Percentiles rank a stretch among this genome's conserved stretches.
Evolutionary conservation across 2,329 filamentous ascomycete species (phyloP).

Genomic region (Sphaerulina populicola): DNA sequence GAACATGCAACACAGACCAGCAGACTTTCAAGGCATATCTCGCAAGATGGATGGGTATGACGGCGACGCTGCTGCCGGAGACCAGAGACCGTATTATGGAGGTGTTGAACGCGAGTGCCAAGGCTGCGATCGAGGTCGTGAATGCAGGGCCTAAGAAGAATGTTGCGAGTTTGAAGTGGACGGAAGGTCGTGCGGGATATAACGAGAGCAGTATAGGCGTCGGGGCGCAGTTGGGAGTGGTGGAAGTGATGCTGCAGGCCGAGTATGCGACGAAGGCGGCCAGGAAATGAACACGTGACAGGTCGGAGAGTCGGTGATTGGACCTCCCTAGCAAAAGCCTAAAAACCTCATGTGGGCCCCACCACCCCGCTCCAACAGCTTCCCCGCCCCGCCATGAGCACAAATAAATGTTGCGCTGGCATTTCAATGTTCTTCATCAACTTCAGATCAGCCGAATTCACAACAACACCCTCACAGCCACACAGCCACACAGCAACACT

Average conservation of each 20-base stretch:
- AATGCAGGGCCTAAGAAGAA: conserved; percentile 2
- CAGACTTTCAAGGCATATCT: conserved; percentile 40
- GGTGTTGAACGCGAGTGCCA: conserved; percentile 38
- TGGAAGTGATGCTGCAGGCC: conserved; percentile 1
- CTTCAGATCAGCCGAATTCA: neutral
- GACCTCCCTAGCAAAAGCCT: no score
- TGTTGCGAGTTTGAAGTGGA: neutral
- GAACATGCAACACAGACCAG: conserved; percentile 40
- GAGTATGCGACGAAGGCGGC: no score
- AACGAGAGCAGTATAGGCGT: neutral
- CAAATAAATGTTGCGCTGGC: neutral
- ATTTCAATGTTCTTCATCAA: neutral
- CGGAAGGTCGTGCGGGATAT: neutral
- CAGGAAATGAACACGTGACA: no score
- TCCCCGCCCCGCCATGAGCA: neutral
- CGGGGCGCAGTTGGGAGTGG: neutral
- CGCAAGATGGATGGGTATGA: conserved; percentile 42
- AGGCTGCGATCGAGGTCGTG: conserved; percentile 34
- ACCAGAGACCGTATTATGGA: conserved; percentile 6
- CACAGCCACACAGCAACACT: neutral
- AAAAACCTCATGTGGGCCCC: conserved; percentile 7
- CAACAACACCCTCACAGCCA: neutral
- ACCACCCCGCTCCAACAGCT: neutral
- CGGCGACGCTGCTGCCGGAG: neutral
- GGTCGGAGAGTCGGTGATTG: no score